Base-by-base conservation (phyloP, 169 alveolate genomes). In the Neospora caninum region DNA sequence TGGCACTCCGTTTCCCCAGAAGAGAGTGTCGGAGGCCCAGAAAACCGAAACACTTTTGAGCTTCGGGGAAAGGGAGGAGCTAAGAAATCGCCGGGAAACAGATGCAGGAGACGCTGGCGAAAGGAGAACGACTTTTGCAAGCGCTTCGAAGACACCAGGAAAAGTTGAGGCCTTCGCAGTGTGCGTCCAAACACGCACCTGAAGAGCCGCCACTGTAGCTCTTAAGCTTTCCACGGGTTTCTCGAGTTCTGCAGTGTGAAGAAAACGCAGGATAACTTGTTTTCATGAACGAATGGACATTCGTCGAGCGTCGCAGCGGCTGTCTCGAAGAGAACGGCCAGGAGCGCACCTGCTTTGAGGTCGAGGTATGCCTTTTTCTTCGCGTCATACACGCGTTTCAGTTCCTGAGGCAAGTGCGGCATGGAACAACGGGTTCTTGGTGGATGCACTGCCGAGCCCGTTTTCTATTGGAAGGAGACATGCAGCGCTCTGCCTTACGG, bases 361-460 rank as follows among this genome's bases (percentile, higher is more conserved):
- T 29, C 42, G 45, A 36, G 49, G 45, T 78, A 78, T n/a, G 1
- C 27, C 20, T 13, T 38, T n/a, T 78, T 78, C 42, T 78, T 78
- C 27, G 49, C 20, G 39, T 78, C 86, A n/a, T 78, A 78, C 45
- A 36, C 86, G 29, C 43, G 39, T 78, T 18, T 78, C 86, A 78
- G 86, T 78, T 78, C 86, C 86, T 78, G 86, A 18, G n/a, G 10
- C 43, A 78, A 20, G n/a, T 27, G 73, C 73, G 73, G n/a, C 73
- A 64, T 4, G 73, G 20, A 49, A 49, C 58, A 49, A 4, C 58
- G 22, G 58, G 58, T 49, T 4, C 22, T 49, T 49, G 58, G 4
- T 49, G 22, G 58, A 49, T 4, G 58, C 4, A 13, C 22, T 49
- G 58, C 58, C 58, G 58, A 49, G 22, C 22, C 4, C 22, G 13